Percentiles rank a stretch among this genome's conserved stretches.
These are phyloP conservation scores for Lasiodiplodia gonubiensis DNA, from an alignment of 2,329 filamentous ascomycete species.

Conservation along the genomic window DNA sequence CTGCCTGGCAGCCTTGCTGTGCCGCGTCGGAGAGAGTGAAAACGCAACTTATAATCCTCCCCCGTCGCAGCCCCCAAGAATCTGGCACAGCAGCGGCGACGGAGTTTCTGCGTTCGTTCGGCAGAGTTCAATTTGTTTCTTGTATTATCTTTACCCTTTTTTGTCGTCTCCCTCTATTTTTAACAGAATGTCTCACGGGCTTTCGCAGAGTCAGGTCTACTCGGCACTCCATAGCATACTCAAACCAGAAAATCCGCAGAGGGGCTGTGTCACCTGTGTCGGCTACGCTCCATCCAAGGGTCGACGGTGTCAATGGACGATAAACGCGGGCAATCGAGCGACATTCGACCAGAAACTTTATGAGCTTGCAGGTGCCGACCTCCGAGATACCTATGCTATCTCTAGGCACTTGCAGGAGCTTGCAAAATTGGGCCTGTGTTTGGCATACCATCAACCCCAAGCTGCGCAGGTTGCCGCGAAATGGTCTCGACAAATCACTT, in stretches of 20 bases:
- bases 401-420: background rate
- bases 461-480: background rate
- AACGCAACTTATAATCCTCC: background rate
- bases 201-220: background rate
- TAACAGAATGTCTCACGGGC: background rate
- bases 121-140: background rate
- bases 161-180: background rate
- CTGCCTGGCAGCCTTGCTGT: conserved; percentile 4
- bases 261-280: background rate
- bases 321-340: background rate
- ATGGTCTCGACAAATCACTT: background rate
- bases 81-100: background rate
- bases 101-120: background rate
- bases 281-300: background rate
- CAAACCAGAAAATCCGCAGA: background rate
- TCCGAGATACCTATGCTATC: background rate
- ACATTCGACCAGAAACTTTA: background rate
- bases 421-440: background rate
- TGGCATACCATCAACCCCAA: background rate
- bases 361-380: background rate
- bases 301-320: background rate
- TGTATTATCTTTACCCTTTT: background rate
- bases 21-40: background rate
- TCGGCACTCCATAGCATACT: background rate
- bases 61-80: background rate